phyloP scores from a whole-genome alignment of 345 rosid genomes.

The Tarenaya hassleriana region DNA sequence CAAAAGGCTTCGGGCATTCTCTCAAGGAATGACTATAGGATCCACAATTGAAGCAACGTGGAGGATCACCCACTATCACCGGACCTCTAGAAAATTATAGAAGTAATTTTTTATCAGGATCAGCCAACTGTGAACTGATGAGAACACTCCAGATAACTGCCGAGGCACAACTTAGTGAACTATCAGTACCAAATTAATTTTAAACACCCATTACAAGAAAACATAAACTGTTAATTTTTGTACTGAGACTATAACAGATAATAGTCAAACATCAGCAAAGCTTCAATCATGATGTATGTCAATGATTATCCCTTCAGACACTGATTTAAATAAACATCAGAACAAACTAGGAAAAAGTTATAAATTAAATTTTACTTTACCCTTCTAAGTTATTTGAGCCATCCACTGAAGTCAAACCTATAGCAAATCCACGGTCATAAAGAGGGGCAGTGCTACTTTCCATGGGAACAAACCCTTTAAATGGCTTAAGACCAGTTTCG shows the following conservation, averaged over 20 bases:
- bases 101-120: constrained; percentile 2
- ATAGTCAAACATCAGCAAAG: too few species aligned
- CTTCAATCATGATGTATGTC: too few species aligned
- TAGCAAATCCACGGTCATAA: constrained; percentile 80
- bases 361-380: constrained; percentile 31
- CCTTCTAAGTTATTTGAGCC: constrained; percentile 59
- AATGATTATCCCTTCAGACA: not conserved
- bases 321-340: not conserved
- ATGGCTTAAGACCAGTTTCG: constrained; percentile 37
- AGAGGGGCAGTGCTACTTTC: constrained; percentile 59
- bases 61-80: constrained; percentile 64
- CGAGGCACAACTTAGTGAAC: constrained; percentile 4
- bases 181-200: constrained; percentile 2
- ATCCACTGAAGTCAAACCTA: constrained; percentile 71
- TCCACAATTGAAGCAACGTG: constrained; percentile 94
- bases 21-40: constrained; percentile 78
- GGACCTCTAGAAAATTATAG: constrained; percentile 48
- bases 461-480: constrained; percentile 31
- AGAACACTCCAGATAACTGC: too few species aligned
- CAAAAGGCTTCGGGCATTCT: constrained; percentile 86
- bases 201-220: not conserved
- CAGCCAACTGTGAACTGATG: too few species aligned
- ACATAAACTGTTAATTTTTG: too few species aligned
- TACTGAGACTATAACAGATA: too few species aligned
- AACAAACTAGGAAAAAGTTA: not conserved